Conservation (phyloP, 345 rosid genomes). For the Tarenaya hassleriana region DNA sequence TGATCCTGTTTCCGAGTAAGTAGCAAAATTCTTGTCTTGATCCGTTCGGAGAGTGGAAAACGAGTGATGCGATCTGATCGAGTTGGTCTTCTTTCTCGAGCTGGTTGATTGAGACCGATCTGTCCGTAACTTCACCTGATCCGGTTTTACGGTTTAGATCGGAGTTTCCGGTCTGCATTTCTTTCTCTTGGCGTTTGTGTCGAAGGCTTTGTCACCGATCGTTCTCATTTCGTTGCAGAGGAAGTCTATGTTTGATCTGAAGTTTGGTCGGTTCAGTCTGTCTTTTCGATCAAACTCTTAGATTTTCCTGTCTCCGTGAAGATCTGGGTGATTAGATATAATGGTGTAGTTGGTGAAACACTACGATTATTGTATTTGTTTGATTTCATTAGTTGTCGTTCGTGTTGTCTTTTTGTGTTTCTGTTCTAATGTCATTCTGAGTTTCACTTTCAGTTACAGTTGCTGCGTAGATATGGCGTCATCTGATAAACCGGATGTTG, state of each 20-base stretch:
- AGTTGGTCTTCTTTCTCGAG: slow-evolving; percentile 1
- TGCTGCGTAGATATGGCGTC: slow-evolving; percentile 47
- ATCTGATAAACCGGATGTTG: slow-evolving; percentile 40
- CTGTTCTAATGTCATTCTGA: no score
- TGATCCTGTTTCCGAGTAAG: slow-evolving; percentile 6
- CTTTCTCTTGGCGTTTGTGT: no score
- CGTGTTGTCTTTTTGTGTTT: neutral
- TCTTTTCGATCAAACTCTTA: no score
- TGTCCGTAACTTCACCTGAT: slow-evolving; percentile 12
- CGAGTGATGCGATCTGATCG: slow-evolving; percentile 12
- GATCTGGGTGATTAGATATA: no score
- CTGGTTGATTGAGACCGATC: neutral
- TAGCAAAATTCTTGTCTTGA: neutral
- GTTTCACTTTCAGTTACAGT: neutral
- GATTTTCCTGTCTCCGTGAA: no score
- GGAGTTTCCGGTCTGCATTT: slow-evolving; percentile 1
- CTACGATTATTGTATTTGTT: neutral
- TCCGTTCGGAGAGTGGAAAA: neutral
- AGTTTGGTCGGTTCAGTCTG: no score
- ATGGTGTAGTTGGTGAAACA: neutral
- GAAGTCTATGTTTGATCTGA: no score
- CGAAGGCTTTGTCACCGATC: neutral
- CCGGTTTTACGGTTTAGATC: slow-evolving; percentile 14
- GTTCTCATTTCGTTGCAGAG: neutral
- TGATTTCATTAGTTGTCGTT: no score